Percentiles rank a stretch among this genome's conserved stretches.
Conservation (phyloP, 176 grass and related monocot genomes). For the Triticum timopheevii region DNA sequence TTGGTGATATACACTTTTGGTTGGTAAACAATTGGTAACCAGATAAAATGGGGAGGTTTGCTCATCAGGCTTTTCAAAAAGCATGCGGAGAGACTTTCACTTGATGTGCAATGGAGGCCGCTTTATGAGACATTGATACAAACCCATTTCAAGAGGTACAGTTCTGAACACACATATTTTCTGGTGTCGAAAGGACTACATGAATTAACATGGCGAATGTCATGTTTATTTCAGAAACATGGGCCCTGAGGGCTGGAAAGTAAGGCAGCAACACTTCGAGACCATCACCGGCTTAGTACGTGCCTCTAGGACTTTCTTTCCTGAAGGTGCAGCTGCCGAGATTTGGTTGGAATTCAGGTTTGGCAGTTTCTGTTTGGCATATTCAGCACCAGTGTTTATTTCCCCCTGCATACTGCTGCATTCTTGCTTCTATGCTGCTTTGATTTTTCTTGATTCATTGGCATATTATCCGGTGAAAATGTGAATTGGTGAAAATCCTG, state of each 20-base stretch:
- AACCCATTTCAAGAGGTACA: conserved; percentile 94
- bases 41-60: conserved; percentile 92
- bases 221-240: conserved; percentile 69
- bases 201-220: conserved; percentile 5
- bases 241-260: conserved; percentile 96
- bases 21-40: conserved; percentile 42
- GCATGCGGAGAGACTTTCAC: conserved; percentile 65
- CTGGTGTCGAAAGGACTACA: not conserved
- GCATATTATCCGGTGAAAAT: not conserved
- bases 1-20: conserved; percentile 15
- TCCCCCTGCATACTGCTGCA: not conserved
- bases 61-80: conserved; percentile 78
- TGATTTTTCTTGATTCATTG: not conserved
- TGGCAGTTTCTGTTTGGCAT: conserved; percentile 2
- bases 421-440: not conserved
- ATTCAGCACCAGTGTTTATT: conserved; percentile 5
- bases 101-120: conserved; percentile 79
- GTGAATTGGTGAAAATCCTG: not conserved
- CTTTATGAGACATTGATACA: conserved; percentile 85
- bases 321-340: conserved; percentile 77
- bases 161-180: conserved; percentile 7
- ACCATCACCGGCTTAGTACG: conserved; percentile 71
- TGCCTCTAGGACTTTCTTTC: conserved; percentile 78
- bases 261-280: conserved; percentile 82
- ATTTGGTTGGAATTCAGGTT: conserved; percentile 97